These are phyloP conservation scores for Dichotomopilus funicola DNA, from an alignment of 2,329 filamentous ascomycete genomes.

Conservation along the genomic window DNA sequence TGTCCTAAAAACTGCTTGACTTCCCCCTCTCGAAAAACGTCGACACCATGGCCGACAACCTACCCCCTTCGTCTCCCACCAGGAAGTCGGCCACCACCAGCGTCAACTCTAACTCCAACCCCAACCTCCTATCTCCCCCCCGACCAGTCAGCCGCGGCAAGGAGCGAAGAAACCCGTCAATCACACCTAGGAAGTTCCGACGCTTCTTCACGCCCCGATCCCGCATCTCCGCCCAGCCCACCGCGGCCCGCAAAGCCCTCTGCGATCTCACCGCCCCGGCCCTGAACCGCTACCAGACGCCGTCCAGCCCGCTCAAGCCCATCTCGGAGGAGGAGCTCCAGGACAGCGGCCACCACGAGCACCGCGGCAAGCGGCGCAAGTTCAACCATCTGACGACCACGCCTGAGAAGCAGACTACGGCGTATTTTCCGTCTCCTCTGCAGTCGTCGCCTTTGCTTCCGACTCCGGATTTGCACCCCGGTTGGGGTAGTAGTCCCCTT, in stretches of 20 bases:
- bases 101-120: slow-evolving; percentile 6
- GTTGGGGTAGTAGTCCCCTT: slow-evolving; percentile 34
- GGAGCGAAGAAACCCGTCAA: slow-evolving; percentile 44
- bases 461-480: slow-evolving; percentile 14
- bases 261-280: slow-evolving; percentile 35
- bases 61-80: slow-evolving; percentile 12
- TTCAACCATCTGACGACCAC: slow-evolving; percentile 28
- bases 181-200: slow-evolving; percentile 48
- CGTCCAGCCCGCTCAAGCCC: slow-evolving; percentile 35
- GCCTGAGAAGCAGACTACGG: slow-evolving; percentile 32
- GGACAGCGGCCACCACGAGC: slow-evolving; percentile 17
- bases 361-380: slow-evolving; percentile 34
- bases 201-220: slow-evolving; percentile 48
- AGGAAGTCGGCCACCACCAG: slow-evolving; percentile 16
- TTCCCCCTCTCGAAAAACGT: background rate
- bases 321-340: slow-evolving; percentile 25
- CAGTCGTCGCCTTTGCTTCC: slow-evolving; percentile 23
- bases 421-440: slow-evolving; percentile 24
- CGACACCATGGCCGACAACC: slow-evolving; percentile 17
- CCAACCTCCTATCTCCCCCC: slow-evolving; percentile 25
- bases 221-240: slow-evolving; percentile 33
- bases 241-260: slow-evolving; percentile 35
- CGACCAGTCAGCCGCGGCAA: slow-evolving; percentile 30
- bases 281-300: slow-evolving; percentile 36
- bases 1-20: background rate